Evolutionary conservation across 345 rosid genomes (phyloP).

Genomic region (Dimocarpus longan): DNA sequence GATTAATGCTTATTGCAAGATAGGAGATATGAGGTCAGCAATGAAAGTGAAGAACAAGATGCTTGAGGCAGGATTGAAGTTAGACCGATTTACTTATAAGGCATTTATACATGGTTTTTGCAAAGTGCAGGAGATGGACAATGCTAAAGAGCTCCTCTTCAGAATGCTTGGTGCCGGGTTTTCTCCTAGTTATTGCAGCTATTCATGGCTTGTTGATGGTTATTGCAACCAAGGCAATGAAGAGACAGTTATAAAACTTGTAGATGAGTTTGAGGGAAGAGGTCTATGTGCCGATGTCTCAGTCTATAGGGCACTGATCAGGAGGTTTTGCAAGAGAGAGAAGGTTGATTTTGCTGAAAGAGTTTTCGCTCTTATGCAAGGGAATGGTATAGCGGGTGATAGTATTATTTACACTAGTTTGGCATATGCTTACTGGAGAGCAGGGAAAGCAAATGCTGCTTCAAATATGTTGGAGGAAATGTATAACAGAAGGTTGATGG

Average conservation of each 20-base stretch:
- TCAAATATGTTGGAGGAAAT: slow-evolving; percentile 65
- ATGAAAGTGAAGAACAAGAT: slow-evolving; percentile 81
- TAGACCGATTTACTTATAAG: slow-evolving; percentile 68
- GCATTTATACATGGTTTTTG: slow-evolving; percentile 88
- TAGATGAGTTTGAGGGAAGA: slow-evolving; percentile 57
- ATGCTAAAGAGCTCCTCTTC: slow-evolving; percentile 71
- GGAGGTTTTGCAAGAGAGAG: slow-evolving; percentile 75
- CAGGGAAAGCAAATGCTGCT: slow-evolving; percentile 56
- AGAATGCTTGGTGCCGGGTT: slow-evolving; percentile 74
- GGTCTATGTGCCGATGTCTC: slow-evolving; percentile 61
- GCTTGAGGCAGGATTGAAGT: slow-evolving; percentile 73
- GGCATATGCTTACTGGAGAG: slow-evolving; percentile 81
- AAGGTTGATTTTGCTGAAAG: slow-evolving; percentile 63
- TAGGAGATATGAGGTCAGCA: slow-evolving; percentile 79
- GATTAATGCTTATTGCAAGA: slow-evolving; percentile 87
- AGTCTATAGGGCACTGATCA: slow-evolving; percentile 79
- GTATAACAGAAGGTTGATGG: slow-evolving; percentile 75
- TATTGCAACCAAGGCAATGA: slow-evolving; percentile 55
- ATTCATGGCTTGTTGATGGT: slow-evolving; percentile 85
- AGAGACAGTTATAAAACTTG: slow-evolving; percentile 51
- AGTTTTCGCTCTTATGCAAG: slow-evolving; percentile 59
- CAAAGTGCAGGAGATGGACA: slow-evolving; percentile 63
- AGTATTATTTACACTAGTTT: slow-evolving; percentile 65
- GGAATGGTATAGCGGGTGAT: slow-evolving; percentile 69
- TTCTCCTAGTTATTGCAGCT: slow-evolving; percentile 73